Percentiles rank a stretch among this genome's conserved stretches.
phyloP scores from a whole-genome alignment of 2,329 filamentous ascomycete genomes.

The Hyphodiscus sp. region DNA sequence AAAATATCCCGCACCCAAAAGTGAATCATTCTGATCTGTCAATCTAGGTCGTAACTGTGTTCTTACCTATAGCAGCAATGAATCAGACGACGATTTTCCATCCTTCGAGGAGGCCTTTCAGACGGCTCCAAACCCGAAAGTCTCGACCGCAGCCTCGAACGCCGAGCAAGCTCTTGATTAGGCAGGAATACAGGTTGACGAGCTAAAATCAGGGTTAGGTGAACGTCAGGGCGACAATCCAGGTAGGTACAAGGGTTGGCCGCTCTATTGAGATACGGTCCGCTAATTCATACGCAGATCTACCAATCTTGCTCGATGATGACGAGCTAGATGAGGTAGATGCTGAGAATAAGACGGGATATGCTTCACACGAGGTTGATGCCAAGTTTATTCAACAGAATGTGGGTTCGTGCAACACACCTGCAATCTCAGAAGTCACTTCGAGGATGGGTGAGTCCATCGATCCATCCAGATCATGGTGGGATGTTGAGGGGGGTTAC shows the following conservation, averaged over 20 bases:
- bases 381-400: too few relatives aligned
- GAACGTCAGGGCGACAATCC: background rate
- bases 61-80: constrained; percentile 2
- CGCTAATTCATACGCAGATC: constrained; percentile 6
- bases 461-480: too few relatives aligned
- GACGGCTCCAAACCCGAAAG: background rate
- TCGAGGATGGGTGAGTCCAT: too few relatives aligned
- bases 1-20: constrained; percentile 4
- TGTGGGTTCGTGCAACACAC: too few relatives aligned
- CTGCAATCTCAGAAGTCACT: too few relatives aligned
- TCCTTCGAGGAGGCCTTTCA: background rate
- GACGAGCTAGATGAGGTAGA: too few relatives aligned
- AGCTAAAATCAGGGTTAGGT: background rate
- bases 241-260: background rate
- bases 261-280: background rate
- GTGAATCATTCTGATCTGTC: constrained; percentile 6
- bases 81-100: constrained; percentile 5
- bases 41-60: constrained; percentile 7
- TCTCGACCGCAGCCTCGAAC: constrained; percentile 1
- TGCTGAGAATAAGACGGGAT: too few relatives aligned
- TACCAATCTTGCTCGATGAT: constrained; percentile 10
- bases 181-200: constrained; percentile 4
- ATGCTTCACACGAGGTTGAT: too few relatives aligned
- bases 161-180: background rate
- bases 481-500: too few relatives aligned